Evolutionary conservation across 306 rosid species (phyloP), one percentile per base, ranked within the genome.

Genomic region (Vigna radiata): DNA sequence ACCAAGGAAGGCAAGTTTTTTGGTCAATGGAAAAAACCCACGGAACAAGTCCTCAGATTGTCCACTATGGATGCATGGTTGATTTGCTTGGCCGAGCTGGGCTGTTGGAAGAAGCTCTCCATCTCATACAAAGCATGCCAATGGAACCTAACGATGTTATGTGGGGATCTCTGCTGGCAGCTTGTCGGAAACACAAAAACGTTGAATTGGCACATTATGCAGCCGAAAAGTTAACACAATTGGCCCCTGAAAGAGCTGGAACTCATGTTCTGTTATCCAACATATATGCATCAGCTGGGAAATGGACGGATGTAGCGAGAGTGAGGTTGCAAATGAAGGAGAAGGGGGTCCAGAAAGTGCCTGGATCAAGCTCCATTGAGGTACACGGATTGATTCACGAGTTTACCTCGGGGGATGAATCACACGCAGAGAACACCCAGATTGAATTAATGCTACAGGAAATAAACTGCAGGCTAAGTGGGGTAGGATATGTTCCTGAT

Each of bases 41-140:
- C 27, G 80, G 88, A 70, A 76, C 85, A 58, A 68, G 83, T 58
- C 93, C 97, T 25, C 89, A 79, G 23, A 85, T 88, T 63, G 82
- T 89, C 48, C 98, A 90, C 68, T 90, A 89, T 49, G 96, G 98
- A 53, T 93, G 96, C 77, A 85, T 93, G 94, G 87, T 90, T 68
- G 97, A 93, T 84, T 85, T 93, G 73, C 85, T 93, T 2, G 89
- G 96, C 46, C 87, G 93, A 59, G 93, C 89, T 13, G 93, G 94
- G 29, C 63, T 83, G 72, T 63, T 93, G 69, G 84, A 71, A 82
- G 95, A 93, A 84, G 96, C 94, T 77, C 62, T 85, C 48, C 82
- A 84, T 85, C 78, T 91, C 71, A 85, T 88, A 63, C 84, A 86
- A 73, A 73, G 83, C 81, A 91, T 91, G 98, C 90, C 96, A 70